phyloP scores from a whole-genome alignment of 371 early-diverging fungal species.

The Entomophthora muscae region DNA sequence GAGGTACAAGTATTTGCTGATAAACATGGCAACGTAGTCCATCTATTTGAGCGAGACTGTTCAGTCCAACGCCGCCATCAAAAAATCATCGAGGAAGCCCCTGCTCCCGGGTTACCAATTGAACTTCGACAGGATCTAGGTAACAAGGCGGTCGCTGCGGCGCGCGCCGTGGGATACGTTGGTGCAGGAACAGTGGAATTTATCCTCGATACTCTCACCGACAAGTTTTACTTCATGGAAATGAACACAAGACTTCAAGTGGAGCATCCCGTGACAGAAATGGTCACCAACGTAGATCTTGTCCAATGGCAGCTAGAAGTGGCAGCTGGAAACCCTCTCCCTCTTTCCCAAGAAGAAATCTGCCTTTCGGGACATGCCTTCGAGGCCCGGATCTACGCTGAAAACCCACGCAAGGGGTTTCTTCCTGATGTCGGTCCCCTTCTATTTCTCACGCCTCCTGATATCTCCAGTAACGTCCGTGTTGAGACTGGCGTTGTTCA shows the following conservation, averaged over 20 bases:
- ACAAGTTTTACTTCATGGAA: slow-evolving; percentile 94
- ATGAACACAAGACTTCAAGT: slow-evolving; percentile 94
- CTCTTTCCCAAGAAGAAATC: slow-evolving; percentile 51
- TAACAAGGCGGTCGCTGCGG: slow-evolving; percentile 80
- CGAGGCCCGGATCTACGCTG: slow-evolving; percentile 95
- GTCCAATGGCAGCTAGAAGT: slow-evolving; percentile 84
- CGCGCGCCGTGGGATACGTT: slow-evolving; percentile 77
- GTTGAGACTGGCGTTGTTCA: slow-evolving; percentile 85
- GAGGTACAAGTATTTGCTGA: slow-evolving; percentile 97
- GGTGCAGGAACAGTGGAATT: slow-evolving; percentile 97
- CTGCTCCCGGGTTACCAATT: slow-evolving; percentile 52
- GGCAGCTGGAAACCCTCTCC: slow-evolving; percentile 68
- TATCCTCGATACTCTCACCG: slow-evolving; percentile 73
- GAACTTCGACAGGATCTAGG: slow-evolving; percentile 62
- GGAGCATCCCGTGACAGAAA: slow-evolving; percentile 96
- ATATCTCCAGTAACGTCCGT: slow-evolving; percentile 37
- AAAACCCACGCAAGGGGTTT: slow-evolving; percentile 81
- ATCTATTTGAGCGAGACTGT: slow-evolving; percentile 94
- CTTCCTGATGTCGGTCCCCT: slow-evolving; percentile 88
- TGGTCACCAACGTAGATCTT: slow-evolving; percentile 83
- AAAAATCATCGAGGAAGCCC: slow-evolving; percentile 93
- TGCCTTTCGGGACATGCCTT: slow-evolving; percentile 74
- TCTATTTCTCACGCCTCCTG: slow-evolving; percentile 50
- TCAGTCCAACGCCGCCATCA: slow-evolving; percentile 95
- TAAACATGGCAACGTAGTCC: slow-evolving; percentile 64